phyloP scores from a whole-genome alignment of 2,329 filamentous ascomycete genomes.

The Zasmidium cellare region DNA sequence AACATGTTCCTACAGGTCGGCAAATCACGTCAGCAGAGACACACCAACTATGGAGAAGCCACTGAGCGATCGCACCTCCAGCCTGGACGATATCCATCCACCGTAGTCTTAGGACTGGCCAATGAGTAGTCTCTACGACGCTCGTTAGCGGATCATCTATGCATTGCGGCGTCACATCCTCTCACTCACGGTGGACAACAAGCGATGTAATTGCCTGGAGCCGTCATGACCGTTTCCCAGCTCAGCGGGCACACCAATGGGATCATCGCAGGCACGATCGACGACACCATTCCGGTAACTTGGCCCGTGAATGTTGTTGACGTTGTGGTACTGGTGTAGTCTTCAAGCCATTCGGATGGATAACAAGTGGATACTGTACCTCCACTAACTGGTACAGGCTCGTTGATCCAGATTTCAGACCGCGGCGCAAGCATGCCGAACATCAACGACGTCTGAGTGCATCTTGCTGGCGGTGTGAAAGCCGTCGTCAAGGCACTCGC shows the following conservation, averaged over 20 bases:
- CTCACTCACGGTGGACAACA: conserved; percentile 18
- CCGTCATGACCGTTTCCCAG: conserved; percentile 15
- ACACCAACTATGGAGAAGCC: neutral
- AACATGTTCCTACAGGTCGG: conserved; percentile 11
- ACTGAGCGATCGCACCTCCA: conserved; percentile 3
- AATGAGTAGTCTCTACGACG: conserved; percentile 4
- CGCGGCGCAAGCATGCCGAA: conserved; percentile 12
- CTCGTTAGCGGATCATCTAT: neutral
- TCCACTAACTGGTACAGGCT: conserved; percentile 10
- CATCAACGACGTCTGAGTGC: conserved; percentile 7
- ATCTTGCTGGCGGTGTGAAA: conserved; percentile 15
- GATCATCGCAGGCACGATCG: conserved; percentile 13
- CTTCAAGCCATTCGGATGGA: conserved; percentile 10
- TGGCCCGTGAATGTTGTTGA: neutral
- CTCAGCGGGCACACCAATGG: conserved; percentile 14
- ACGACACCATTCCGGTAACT: neutral
- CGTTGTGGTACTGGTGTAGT: conserved; percentile 6
- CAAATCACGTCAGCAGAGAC: neutral
- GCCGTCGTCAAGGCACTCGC: conserved; percentile 11
- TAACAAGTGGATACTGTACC: conserved; percentile 14
- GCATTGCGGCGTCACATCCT: neutral
- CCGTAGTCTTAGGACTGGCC: conserved; percentile 11
- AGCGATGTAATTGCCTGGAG: conserved; percentile 17
- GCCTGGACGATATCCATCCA: conserved; percentile 13
- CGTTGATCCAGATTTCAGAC: conserved; percentile 15